phyloP scores from a whole-genome alignment of 1,284 basidiomycete species.

The Chalciporus piperatoides region DNA sequence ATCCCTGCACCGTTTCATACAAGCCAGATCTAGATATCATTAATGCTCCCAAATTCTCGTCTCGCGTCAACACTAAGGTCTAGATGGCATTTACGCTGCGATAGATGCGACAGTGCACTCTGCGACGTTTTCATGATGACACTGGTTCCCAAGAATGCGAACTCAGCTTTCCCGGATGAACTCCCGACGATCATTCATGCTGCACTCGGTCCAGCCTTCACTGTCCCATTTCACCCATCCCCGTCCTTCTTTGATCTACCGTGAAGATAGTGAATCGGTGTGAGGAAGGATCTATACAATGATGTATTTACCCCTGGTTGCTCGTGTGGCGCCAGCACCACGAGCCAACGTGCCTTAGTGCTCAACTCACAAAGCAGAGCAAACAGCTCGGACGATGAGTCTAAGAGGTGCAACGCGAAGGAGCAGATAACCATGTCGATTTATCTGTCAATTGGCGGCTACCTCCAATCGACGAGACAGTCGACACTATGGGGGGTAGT shows the following conservation, averaged over 20 bases:
- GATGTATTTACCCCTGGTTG: conserved; percentile 57
- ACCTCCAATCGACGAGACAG: conserved; percentile 13
- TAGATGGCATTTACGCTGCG: conserved; percentile 20
- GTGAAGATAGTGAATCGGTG: not conserved
- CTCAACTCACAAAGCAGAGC: conserved; percentile 62
- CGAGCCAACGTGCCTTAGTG: conserved; percentile 55
- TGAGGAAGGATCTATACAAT: not conserved
- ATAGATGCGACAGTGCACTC: conserved; percentile 32
- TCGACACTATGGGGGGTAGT: conserved; percentile 36
- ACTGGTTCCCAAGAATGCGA: too few species aligned
- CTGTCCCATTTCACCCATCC: conserved; percentile 70
- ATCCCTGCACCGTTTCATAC: not conserved
- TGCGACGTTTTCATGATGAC: conserved; percentile 2
- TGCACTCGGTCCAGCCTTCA: conserved; percentile 47
- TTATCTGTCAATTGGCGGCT: conserved; percentile 4
- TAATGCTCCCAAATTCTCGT: not conserved
- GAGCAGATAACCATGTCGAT: conserved; percentile 68
- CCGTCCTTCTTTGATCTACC: conserved; percentile 69
- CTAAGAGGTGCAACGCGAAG: conserved; percentile 69
- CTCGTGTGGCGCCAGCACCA: conserved; percentile 71
- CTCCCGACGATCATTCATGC: conserved; percentile 41
- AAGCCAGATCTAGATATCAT: not conserved
- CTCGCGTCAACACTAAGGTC: conserved; percentile 6
- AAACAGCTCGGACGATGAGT: conserved; percentile 59
- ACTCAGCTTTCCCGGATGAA: conserved; percentile 45